Base-by-base conservation (phyloP, 768 basidiomycete species). In the Russula virescens region DNA sequence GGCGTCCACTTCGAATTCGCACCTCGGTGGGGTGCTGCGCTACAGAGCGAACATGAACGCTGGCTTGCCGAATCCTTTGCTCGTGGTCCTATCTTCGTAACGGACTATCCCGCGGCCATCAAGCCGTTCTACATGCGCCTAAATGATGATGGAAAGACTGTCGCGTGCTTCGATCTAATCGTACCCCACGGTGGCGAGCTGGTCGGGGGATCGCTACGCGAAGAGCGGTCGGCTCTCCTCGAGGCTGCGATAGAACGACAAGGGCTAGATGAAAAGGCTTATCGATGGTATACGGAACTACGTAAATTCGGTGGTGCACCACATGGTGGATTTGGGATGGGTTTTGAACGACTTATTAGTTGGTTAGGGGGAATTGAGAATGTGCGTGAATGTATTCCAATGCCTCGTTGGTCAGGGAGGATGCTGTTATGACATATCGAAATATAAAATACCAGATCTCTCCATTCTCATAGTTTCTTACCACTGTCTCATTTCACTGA, bases 41-140 rank as follows among this genome's bases (percentile, higher is more conserved):
- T 99, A 16, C 86, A 88, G 71, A 91, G 89, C 71, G 97, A 98
- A 71, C 95, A 98, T 71, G 97, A 99, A 73, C 85, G 85, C 53
- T 96, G 88, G 85, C 80, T 99, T 18, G 89, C 93, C 0, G 87
- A 89, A 59, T 72, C 74, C 18, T 73, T 88, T 54, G 75, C 86
- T 56, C 71, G 77, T 26, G 88, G 88, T 0, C 96, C 97, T 1
- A 82, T 95, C 2, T 98, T 98, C 72, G 87, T 99, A 58, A 91
- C 86, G 16, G 87, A 96, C 71, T 99, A 98, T 71, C 96, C 97
- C 2, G 74, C 79, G 5, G 55, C 71, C 2, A 73, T 92, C 65
- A 99, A 99, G 74, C 94, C 97, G 9, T 98, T 98, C 77, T 99
- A 99, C 76, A 98, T 98, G 97, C 85, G 91, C 40, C 72, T 71